Conservation (phyloP, 2,329 filamentous ascomycete genomes). For the Phialophora chinensis region DNA sequence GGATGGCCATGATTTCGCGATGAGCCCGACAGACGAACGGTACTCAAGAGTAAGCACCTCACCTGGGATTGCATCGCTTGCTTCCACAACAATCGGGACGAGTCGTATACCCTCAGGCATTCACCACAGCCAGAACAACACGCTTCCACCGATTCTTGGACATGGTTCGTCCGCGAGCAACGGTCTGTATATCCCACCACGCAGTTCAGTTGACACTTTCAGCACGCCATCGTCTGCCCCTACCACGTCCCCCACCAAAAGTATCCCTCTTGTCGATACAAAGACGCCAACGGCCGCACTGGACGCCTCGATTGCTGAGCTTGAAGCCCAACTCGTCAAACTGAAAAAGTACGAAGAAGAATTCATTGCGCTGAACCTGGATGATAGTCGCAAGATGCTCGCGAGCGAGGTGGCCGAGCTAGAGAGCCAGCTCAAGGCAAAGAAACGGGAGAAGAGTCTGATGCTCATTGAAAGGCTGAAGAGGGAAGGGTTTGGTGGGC, state of each 20-base stretch:
- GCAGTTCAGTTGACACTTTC: constrained; percentile 22
- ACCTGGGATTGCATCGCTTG: constrained; percentile 29
- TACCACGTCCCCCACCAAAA: constrained; percentile 24
- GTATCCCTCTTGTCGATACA: constrained; percentile 3
- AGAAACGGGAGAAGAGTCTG: constrained; percentile 36
- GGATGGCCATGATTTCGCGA: constrained; percentile 30
- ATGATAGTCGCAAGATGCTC: constrained; percentile 38
- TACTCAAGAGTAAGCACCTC: constrained; percentile 32
- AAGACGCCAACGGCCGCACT: constrained; percentile 30
- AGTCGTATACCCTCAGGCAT: constrained; percentile 20
- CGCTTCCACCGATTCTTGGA: constrained; percentile 36
- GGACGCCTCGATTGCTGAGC: constrained; percentile 35
- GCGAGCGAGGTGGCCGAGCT: constrained; percentile 35
- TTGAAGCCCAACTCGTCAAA: constrained; percentile 34
- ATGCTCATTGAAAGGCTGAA: constrained; percentile 37
- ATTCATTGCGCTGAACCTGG: constrained; percentile 37
- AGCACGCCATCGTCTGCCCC: constrained; percentile 18
- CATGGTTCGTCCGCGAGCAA: constrained; percentile 23
- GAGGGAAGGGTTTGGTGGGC: constrained; percentile 37
- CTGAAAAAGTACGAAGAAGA: constrained; percentile 39
- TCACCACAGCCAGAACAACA: constrained; percentile 29
- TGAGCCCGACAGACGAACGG: constrained; percentile 31
- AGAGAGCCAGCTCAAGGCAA: constrained; percentile 34
- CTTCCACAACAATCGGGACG: constrained; percentile 22
- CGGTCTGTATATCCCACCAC: constrained; percentile 28